Base-by-base conservation (phyloP, 1,284 basidiomycete species). In the Cystobasidiaceae sp. region DNA sequence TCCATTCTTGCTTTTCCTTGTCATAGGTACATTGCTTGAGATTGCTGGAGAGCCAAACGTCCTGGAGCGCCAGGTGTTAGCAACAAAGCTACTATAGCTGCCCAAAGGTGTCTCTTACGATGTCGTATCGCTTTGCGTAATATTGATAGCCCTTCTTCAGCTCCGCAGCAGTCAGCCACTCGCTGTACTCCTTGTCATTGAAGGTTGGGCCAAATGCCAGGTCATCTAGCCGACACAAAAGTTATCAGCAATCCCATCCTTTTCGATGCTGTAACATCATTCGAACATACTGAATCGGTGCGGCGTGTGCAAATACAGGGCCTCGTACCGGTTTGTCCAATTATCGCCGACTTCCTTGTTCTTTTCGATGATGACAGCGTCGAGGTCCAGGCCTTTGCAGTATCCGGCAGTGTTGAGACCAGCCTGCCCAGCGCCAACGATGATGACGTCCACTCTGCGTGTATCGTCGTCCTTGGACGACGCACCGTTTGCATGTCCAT, bases 341-440 rank as follows among this genome's bases (percentile, higher is more conserved):
- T 82, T 81, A 71, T 85, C 81, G 0, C 84, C 85, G 15, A 85
- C 77, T 21, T 82, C 77, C 32, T 77, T 72, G 37, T 81, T 78
- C 68, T 77, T 79, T 72, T 86, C 85, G 32, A 86, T 74, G 13
- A 86, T 75, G 21, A 87, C 75, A 11, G 80, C 77, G 4, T 79
- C 74, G 17, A 86, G 76, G 30, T 80, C 84, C 6, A 85, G 74
- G 41, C 78, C 74, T 72, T 84, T 84, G 64, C 86, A 76, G 48
- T 83, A 77, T 37, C 85, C 86, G 2, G 83, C 84, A 13, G 82
- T 72, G 3, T 80, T 82, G 32, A 88, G 74, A 7, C 86, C 86
- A 57, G 82, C 81, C 74, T 88, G 86, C 0, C 86, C 86, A 8
- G 79, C 86, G 2, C 86, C 86, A 48, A 87, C 74, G 73, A 51